Base-by-base conservation (phyloP, 2,329 filamentous ascomycete genomes). In the Dactylellina haptotyla region DNA sequence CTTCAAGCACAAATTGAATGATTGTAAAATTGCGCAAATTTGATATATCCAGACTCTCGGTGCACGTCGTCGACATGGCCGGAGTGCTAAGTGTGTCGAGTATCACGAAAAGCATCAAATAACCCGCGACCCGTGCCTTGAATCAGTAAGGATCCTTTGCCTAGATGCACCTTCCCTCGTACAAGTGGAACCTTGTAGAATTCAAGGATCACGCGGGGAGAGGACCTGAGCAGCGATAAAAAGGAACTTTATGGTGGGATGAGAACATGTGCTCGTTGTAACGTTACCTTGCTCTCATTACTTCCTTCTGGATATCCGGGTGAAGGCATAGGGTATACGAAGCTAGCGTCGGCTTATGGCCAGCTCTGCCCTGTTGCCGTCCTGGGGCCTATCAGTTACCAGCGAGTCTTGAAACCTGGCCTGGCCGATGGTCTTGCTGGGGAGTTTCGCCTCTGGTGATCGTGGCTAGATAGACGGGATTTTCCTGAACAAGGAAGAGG, bases 261-360 rank as follows among this genome's bases (percentile, higher is more conserved):
- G 66, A 14, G 59, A 64, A 59, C 69, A 73, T 73, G 69, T 73
- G 69, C 50, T 66, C 48, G 61, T 61, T 73, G 69, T 73, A 73
- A 73, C 69, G 69, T 73, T 73, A 73, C 69, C 69, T 73, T 61
- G 54, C 69, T 66, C 61, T 45, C 8, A 48, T 56, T 62, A 51
- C 69, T 66, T 57, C 61, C 61, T 73, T 73, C 61, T 73, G 69
- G 66, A 73, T 66, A 73, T 73, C 69, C 69, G 69, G 69, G 69
- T 66, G 69, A 73, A 54, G 32, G 32, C 69, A 73, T 59, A 66
- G 46, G 50, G 66, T 62, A 66, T 73, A 59, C 54, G 61, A 48
- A 51, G 51, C 69, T 64, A 72, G 67, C 26, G 37, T 72, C 59
- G 59, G 53, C 58, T 58, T 20, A 30, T 69, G 45, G 43, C 53